Evolutionary conservation across 441 rosid species (phyloP), one percentile per base, ranked within the genome.

Genomic region (Adansonia gregorii): DNA sequence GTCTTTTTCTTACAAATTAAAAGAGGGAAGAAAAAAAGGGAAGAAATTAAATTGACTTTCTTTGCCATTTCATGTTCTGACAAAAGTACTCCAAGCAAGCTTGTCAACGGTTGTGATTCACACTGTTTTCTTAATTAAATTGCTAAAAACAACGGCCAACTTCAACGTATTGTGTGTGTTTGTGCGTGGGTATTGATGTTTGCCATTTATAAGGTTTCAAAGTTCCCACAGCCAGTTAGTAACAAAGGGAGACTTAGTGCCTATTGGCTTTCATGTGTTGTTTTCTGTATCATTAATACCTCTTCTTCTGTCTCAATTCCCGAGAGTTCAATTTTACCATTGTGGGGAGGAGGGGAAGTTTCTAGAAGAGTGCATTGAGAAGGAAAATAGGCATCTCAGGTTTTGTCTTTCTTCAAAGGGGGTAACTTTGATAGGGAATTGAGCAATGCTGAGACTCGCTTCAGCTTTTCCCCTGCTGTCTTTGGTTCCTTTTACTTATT

Each of bases 331-430:
- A 27, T 5, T 9, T 60, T 61, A 10, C 67, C 67, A 61, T 61
- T 61, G 31, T 12, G 43, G 43, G 12, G 9, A 14, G 67, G 67
- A 27, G 89, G 85, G 86, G 78, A 85, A 85, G 86, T 80, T 88
- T 91, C 91, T 88, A 87, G 87, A 91, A 85, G 81, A 70, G 88
- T 81, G 89, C 14, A 81, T 82, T 69, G 81, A 88, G 85, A 85
- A 77, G 89, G 94, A 86, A 95, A 89, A 74, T 75, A 76, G 88
- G 94, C 87, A 95, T 95, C 97, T 95, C 84, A 82, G 86, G 83
- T 78, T 88, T 89, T 88, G 89, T 88, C 89, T 88, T 83, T 86
- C 78, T 51, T 82, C 72, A 55, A 56, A 76, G n/a, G 73, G 2
- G 81, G 94, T 14, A 85, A 84, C 31, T 72, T 39, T 80, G 86